These are phyloP conservation scores for Pelargonium exstipulatum DNA, from an alignment of 441 rosid species.

Conservation along the genomic window DNA sequence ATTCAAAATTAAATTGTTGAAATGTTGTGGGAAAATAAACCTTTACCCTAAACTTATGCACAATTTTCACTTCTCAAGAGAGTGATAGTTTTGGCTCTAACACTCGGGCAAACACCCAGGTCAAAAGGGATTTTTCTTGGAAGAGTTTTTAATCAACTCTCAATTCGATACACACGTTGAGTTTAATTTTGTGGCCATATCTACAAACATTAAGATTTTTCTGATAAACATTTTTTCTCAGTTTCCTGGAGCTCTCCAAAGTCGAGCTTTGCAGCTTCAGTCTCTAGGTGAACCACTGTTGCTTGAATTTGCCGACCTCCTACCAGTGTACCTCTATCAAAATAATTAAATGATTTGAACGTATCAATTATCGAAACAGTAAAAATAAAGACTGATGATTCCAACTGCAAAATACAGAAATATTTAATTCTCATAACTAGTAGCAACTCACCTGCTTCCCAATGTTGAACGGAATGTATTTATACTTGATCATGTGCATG, in stretches of 20 bases:
- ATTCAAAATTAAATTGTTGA: too few species aligned
- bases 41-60: conserved; percentile 3
- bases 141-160: not conserved
- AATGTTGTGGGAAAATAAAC: too few species aligned
- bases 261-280: conserved; percentile 20
- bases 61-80: conserved; percentile 3
- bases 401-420: conserved; percentile 5
- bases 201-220: not conserved
- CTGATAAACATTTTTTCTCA: not conserved
- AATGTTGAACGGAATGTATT: conserved; percentile 59
- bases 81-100: not conserved
- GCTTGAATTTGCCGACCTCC: conserved; percentile 24
- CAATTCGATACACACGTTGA: not conserved
- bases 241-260: not conserved
- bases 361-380: not conserved
- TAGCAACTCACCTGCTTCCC: conserved; percentile 53
- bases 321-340: conserved; percentile 37
- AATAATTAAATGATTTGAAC: not conserved
- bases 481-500: conserved; percentile 64
- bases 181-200: conserved; percentile 1
- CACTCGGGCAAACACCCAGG: not conserved
- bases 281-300: conserved; percentile 25
- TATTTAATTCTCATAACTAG: not conserved
- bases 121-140: not conserved
- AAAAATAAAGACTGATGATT: not conserved